Base-by-base conservation (phyloP, 139 green algal genomes). In the Volvox reticuliferus region DNA sequence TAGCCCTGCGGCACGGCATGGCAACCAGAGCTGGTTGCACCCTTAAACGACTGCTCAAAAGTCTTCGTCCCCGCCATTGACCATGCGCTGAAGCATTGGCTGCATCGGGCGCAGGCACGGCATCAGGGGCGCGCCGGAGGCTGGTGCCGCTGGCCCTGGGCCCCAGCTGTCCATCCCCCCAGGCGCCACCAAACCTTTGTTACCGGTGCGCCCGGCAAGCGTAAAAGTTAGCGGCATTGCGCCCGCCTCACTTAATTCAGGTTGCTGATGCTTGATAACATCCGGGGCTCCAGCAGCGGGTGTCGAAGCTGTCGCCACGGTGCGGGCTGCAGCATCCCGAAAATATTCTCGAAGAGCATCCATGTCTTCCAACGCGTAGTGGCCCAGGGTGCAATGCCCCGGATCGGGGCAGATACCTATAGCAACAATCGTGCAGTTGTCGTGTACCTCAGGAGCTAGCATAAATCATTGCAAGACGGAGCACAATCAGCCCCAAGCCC, bases 61-160 rank as follows among this genome's bases (percentile, higher is more conserved):
- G 28, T 82, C 69, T 2, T 89, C 85, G 24, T 89, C 85, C 3
- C n/a, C 85, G 24, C n/a, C 3, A 28, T 89, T 89, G 2, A 63
- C 19, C 1, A 55, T 75, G 37, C 68, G 85, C 69, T 68, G 69
- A n/a, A 89, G 71, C 85, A 82, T 12, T 2, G 85, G 85, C 85
- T 89, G 85, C 68, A 82, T 79, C 9, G 85, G 85, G 1, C 73
- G 84, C 68, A 89, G 20, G 44, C 2, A 79, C 35, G 32, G 32
- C 24, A 37, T 18, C 35, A 12, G 22, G 21, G 37, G 18, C 26
- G 44, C 5, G 5, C 44, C 44, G 44, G 44, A 55, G 44, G 44
- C 44, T 55, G 44, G 44, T 55, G 44, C 85, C 36, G 69, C 69
- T 32, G 12, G 12, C 44, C 0, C 6, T 18, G 17, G 17, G 37